These are phyloP conservation scores for Periconia macrospinosa DNA, from an alignment of 2,329 filamentous ascomycete genomes.

Conservation along the genomic window DNA sequence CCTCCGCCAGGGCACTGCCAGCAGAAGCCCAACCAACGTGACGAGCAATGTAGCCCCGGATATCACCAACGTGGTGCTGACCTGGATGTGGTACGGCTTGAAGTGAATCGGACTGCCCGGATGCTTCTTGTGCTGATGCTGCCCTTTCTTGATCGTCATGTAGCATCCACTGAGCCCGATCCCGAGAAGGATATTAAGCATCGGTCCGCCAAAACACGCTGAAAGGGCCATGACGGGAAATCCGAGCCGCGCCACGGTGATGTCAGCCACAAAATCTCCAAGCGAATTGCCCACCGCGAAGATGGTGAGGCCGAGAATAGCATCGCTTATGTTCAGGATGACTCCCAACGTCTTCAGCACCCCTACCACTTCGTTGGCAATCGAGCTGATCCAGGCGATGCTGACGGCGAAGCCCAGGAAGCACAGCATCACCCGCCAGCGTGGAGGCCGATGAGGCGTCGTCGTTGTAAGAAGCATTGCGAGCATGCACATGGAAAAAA, in stretches of 20 bases:
- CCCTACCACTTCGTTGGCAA: conserved; percentile 93
- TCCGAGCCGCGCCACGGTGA: conserved; percentile 89
- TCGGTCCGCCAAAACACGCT: conserved; percentile 96
- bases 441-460: conserved; percentile 65
- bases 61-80: conserved; percentile 83
- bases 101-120: conserved; percentile 67
- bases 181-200: conserved; percentile 95
- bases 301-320: conserved; percentile 89
- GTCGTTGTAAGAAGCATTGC: conserved; percentile 70
- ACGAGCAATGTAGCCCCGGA: conserved; percentile 81
- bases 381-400: conserved; percentile 94
- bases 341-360: conserved; percentile 92
- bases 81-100: conserved; percentile 78
- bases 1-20: conserved; percentile 67
- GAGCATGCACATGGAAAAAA: conserved; percentile 67
- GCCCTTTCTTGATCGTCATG: conserved; percentile 75
- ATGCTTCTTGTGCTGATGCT: conserved; percentile 67
- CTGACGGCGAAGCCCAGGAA: conserved; percentile 88
- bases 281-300: conserved; percentile 96
- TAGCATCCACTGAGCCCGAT: conserved; percentile 90
- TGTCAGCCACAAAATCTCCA: conserved; percentile 90
- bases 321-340: conserved; percentile 89
- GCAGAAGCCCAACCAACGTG: conserved; percentile 75
- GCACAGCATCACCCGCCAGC: conserved; percentile 77
- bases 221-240: conserved; percentile 95